Base-by-base conservation (phyloP, 192 early-diverging fungal species). In the Umbelopsis sp. region DNA sequence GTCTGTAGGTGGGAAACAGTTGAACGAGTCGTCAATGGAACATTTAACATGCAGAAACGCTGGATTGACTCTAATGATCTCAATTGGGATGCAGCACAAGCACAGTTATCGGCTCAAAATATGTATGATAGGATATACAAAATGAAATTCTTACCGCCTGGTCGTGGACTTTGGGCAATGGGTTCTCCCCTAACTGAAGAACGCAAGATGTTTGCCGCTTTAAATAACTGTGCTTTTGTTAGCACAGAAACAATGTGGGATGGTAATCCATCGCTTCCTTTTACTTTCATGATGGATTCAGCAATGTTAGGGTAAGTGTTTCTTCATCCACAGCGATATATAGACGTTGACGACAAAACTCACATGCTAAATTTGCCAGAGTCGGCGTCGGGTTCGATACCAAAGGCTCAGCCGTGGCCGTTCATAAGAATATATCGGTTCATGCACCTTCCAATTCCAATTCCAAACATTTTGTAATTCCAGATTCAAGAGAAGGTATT, bases 321-420 rank as follows among this genome's bases (percentile, higher is more conserved):
- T 9, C 25, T 75, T 16, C 8, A 14, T 49, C 24, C 12, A 20
- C 4, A 14, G 16, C 9, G 32, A 0, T 14, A 12, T 4, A 16
- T 17, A n/a, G 20, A 21, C 16, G 3, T 49, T 49, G 1, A 49
- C 0, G n/a, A 47, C 47, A 56, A 6, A 41, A 11, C 38, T 41
- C 38, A 32, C 29, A 26, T 26, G 34, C 1, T 41, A n/a, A 1
- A 25, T 22, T 41, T 36, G 43, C 71, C 26, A 29, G 25, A 78
- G 79, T 84, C n/a, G 83, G 83, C n/a, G 83, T 84, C 7, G 83
- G 83, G 4, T 84, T 84, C 45, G 83, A 84, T 66, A 82, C 81
- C 43, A 74, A 74, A 68, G 83, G 83, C n/a, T 70, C 81, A 12
- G 36, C 65, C 10, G 43, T 65, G 2, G 73, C 68, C 1, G 25